Base-by-base conservation (phyloP, 2,329 filamentous ascomycete species). In the Trichoderma polysporum region DNA sequence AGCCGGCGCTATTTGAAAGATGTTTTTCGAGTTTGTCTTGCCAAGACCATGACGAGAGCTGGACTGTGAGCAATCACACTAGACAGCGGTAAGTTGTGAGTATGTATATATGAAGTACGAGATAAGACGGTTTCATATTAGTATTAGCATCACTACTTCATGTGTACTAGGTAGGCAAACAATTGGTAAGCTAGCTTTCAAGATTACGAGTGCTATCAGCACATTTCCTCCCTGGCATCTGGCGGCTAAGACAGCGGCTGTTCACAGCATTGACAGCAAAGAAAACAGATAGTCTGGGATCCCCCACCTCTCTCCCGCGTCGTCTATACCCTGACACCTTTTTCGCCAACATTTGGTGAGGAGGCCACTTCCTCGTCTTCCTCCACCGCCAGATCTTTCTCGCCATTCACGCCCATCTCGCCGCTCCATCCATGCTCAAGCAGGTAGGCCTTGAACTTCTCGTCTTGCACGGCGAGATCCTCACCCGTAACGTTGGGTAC, bases 401-500 rank as follows among this genome's bases (percentile, higher is more conserved):
- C 33, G 52, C 75, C 71, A 4, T 68, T 62, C 33, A 74, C 71
- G 2, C 74, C 74, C 80, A 84, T 83, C 68, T 81, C 75, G 0
- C 81, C 81, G 61, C 79, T 76, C 82, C 82, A 84, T 0, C 81
- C 82, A 66, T 83, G 74, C 2, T 72, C 73, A 3, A 81, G 75
- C 49, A 84, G 72, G 68, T 82, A 84, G 2, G 75, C 74, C 15
- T 78, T 75, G 66, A 84, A 84, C 50, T 73, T 75, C 67, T 81
- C 80, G 69, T 84, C 83, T 45, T 78, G 76, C 10, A 76, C 67
- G 3, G 73, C 71, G 27, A 84, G 72, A 73, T 84, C 81, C 52
- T 82, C 81, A 10, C 80, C 81, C 1, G 75, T 79, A 22, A 83
- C 68, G 70, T 83, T 75, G 0, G 81, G 80, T 1, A 85, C 76